Evolutionary conservation across 192 early-diverging fungal genomes (phyloP).

Genomic region (Umbelopsis isabellina): DNA sequence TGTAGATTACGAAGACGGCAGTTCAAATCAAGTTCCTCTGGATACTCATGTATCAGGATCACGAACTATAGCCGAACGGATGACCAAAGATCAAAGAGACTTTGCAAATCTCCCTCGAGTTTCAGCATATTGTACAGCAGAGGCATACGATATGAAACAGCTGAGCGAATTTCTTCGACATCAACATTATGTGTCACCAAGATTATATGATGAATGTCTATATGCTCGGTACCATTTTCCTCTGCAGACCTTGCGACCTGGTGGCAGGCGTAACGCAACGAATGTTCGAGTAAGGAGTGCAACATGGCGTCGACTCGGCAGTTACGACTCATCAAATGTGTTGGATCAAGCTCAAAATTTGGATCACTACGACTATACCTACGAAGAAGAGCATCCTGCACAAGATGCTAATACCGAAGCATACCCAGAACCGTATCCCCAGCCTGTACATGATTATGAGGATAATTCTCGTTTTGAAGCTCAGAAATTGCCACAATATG

Average conservation of each 20-base stretch:
- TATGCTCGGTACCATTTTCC: conserved; percentile 62
- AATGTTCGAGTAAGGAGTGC: conserved; percentile 38
- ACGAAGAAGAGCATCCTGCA: conserved; percentile 36
- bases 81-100: conserved; percentile 57
- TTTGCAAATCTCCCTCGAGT: conserved; percentile 56
- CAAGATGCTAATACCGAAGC: conserved; percentile 16
- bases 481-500: background rate
- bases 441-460: background rate
- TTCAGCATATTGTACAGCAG: conserved; percentile 79
- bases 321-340: background rate
- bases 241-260: conserved; percentile 42
- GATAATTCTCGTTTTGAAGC: conserved; percentile 3
- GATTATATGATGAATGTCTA: conserved; percentile 57
- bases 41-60: conserved; percentile 29
- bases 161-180: conserved; percentile 48
- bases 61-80: conserved; percentile 55
- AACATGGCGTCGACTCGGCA: background rate
- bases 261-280: conserved; percentile 30
- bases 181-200: conserved; percentile 54
- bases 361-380: conserved; percentile 12
- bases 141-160: conserved; percentile 54
- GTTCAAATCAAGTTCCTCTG: background rate
- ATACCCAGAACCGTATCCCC: conserved; percentile 21
- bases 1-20: conserved; percentile 26
- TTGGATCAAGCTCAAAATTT: background rate